These are phyloP conservation scores for Ceratocystis destructans DNA, from an alignment of 2,329 filamentous ascomycete species.

Conservation along the genomic window DNA sequence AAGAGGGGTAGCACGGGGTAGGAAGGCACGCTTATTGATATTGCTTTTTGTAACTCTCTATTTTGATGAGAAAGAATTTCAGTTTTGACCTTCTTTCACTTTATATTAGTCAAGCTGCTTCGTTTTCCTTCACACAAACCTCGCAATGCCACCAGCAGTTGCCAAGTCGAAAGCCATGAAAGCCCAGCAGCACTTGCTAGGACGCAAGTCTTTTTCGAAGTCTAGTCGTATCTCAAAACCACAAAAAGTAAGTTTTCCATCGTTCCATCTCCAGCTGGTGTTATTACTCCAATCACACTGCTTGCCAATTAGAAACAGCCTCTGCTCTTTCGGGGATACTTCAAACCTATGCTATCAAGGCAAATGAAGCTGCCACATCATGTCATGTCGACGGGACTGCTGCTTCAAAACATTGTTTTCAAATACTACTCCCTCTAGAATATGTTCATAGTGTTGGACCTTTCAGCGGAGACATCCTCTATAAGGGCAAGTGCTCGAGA, in stretches of 20 bases:
- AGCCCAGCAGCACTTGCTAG: background rate
- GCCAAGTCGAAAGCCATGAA: background rate
- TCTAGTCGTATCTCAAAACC: background rate
- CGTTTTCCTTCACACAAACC: background rate
- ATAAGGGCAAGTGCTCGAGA: background rate
- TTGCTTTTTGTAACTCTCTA: background rate
- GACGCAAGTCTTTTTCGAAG: background rate
- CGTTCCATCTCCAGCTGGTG: background rate
- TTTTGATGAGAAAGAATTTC: background rate
- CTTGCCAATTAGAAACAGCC: background rate
- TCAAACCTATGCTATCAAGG: background rate
- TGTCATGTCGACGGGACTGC: background rate
- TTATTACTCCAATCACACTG: background rate
- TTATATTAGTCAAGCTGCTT: background rate
- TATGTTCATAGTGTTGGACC: background rate
- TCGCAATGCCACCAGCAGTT: background rate
- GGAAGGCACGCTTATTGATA: background rate
- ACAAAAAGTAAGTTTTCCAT: background rate
- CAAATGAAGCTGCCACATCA: background rate
- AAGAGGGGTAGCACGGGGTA: conserved; percentile 1
- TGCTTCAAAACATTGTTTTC: background rate
- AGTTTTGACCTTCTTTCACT: background rate
- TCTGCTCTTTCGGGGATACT: background rate
- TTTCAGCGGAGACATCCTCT: background rate
- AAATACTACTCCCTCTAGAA: background rate